These are phyloP conservation scores for Hemisphaericaspora xylanilytica DNA, from an alignment of 1,139 yeast species.

Conservation along the genomic window DNA sequence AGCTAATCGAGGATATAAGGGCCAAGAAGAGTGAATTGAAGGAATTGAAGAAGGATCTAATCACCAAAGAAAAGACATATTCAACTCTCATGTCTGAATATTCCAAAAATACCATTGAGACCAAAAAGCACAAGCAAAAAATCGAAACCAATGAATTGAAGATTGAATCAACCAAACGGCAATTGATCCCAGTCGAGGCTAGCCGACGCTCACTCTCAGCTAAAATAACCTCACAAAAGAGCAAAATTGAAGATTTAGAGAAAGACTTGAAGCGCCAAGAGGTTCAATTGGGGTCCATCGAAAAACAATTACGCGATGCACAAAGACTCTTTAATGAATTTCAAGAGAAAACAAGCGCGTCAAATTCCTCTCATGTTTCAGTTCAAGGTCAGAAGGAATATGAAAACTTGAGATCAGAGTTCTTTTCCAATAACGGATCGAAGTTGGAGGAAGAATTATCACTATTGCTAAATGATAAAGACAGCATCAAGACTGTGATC, in stretches of 20 bases:
- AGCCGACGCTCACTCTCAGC: slow-evolving; percentile 47
- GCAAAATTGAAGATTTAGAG: slow-evolving; percentile 52
- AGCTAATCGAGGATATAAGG: slow-evolving; percentile 24
- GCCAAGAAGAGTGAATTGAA: slow-evolving; percentile 29
- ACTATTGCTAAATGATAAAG: slow-evolving; percentile 44
- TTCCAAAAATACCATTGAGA: slow-evolving; percentile 45
- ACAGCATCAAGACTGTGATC: slow-evolving; percentile 38
- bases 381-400: slow-evolving; percentile 57
- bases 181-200: slow-evolving; percentile 57
- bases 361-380: slow-evolving; percentile 20
- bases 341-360: slow-evolving; percentile 32
- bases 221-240: slow-evolving; percentile 48
- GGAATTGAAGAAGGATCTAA: slow-evolving; percentile 23
- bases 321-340: slow-evolving; percentile 40
- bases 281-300: slow-evolving; percentile 37
- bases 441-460: slow-evolving; percentile 51
- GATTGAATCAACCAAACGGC: slow-evolving; percentile 47
- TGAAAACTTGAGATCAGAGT: slow-evolving; percentile 55
- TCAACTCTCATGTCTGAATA: slow-evolving; percentile 40
- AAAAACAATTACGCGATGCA: slow-evolving; percentile 49
- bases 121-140: slow-evolving; percentile 39
- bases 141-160: slow-evolving; percentile 31
- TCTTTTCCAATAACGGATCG: slow-evolving; percentile 62
- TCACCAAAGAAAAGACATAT: slow-evolving; percentile 25
- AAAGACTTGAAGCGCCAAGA: slow-evolving; percentile 56